A percentile compares a stretch with the other conserved stretches of the same genome.
These are phyloP conservation scores for Glebionis coronaria DNA, from an alignment of 129 eudicot genomes.

Conservation along the genomic window DNA sequence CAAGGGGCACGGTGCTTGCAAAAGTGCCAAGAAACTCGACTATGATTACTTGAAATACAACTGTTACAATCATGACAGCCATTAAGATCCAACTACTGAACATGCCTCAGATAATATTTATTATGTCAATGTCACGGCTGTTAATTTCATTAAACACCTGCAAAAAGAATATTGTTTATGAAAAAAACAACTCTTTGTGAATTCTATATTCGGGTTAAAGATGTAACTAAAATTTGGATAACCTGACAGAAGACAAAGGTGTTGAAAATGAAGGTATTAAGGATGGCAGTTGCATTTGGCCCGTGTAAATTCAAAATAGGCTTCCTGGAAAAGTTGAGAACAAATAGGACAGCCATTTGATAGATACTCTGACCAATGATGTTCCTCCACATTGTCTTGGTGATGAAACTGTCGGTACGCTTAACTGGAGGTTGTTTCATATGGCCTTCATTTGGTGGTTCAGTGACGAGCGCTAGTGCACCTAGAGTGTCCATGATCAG, in stretches of 20 bases:
- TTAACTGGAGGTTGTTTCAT: slow-evolving; percentile 76
- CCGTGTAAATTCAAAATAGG: slow-evolving; percentile 55
- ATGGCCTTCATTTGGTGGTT: slow-evolving; percentile 68
- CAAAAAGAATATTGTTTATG: slow-evolving; percentile 6
- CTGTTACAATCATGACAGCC: slow-evolving; percentile 56
- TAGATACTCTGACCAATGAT: slow-evolving; percentile 79
- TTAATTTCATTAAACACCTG: slow-evolving; percentile 94
- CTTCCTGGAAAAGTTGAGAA: slow-evolving; percentile 63
- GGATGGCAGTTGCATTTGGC: slow-evolving; percentile 45
- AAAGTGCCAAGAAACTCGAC: slow-evolving; percentile 86
- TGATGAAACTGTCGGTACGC: slow-evolving; percentile 60
- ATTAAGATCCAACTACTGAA: slow-evolving; percentile 72
- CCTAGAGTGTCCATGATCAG: slow-evolving; percentile 88
- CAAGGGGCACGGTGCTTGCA: slow-evolving; percentile 86
- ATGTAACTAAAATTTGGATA: too few relatives aligned
- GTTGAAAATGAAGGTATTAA: slow-evolving; percentile 88
- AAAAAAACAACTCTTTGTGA: neutral
- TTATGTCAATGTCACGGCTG: slow-evolving; percentile 84
- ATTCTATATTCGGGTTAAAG: too few relatives aligned
- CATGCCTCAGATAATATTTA: slow-evolving; percentile 66
- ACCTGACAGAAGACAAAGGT: slow-evolving; percentile 98
- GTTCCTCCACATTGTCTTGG: slow-evolving; percentile 88
- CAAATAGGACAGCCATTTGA: slow-evolving; percentile 68
- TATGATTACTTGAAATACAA: slow-evolving; percentile 70
- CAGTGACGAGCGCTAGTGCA: slow-evolving; percentile 90